Conservation (phyloP, 2,329 filamentous ascomycete species). For the Trichoderma polysporum region DNA sequence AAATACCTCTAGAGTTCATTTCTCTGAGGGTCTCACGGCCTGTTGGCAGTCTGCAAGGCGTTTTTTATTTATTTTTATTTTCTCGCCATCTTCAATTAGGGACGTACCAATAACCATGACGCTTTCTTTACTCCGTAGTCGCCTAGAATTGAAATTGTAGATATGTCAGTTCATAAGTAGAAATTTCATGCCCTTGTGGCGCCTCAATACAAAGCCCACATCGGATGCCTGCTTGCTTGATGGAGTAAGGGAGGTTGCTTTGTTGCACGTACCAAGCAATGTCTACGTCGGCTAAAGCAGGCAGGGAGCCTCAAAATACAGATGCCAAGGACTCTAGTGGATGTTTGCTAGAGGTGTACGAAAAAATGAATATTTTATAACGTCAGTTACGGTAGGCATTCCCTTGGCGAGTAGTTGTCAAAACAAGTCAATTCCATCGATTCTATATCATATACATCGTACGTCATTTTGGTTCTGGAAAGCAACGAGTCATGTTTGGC, state of each 20-base stretch:
- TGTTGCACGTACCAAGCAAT: background rate
- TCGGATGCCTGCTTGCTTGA: background rate
- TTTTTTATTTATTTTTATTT: background rate
- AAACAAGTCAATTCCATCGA: background rate
- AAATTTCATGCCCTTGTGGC: background rate
- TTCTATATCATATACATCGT: background rate
- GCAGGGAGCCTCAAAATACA: background rate
- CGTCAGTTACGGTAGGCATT: background rate
- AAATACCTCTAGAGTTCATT: background rate
- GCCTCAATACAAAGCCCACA: background rate
- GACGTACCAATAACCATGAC: background rate
- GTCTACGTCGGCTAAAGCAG: background rate
- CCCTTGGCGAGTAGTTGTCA: background rate
- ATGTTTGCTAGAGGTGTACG: no score
- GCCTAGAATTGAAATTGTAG: background rate
- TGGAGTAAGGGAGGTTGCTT: no score
- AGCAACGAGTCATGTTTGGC: background rate
- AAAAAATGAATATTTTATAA: background rate
- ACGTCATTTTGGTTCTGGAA: background rate
- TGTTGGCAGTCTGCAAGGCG: slow-evolving; percentile 10
- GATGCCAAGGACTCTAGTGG: background rate
- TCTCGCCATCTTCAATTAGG: background rate
- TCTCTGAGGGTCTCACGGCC: background rate
- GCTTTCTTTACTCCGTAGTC: background rate
- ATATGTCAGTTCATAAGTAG: no score